Conservation (phyloP, 192 early-diverging fungal genomes). For the Umbelopsis vinacea region DNA sequence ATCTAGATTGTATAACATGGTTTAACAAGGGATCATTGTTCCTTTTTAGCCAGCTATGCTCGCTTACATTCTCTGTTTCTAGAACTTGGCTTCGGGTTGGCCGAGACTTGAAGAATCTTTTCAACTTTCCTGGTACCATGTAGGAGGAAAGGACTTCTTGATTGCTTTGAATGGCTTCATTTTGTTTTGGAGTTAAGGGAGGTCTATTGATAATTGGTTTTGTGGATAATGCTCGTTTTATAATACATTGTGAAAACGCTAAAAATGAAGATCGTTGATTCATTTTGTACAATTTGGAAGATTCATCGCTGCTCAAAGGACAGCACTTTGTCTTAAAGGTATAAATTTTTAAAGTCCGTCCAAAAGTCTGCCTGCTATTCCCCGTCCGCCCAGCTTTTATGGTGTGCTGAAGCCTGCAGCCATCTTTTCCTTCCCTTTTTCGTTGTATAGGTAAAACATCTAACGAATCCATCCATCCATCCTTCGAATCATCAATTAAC, state of each 20-base stretch:
- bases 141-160: constrained; percentile 5
- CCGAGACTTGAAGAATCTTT: constrained; percentile 21
- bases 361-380: background rate
- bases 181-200: background rate
- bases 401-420: background rate
- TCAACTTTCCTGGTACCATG: constrained; percentile 14
- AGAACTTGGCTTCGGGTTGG: background rate
- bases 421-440: constrained; percentile 22
- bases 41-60: background rate
- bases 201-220: background rate
- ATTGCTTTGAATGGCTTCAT: background rate
- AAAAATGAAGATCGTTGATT: background rate
- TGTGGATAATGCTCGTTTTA: background rate
- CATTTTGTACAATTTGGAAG: background rate
- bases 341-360: background rate
- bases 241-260: background rate
- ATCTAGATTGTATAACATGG: background rate
- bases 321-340: background rate
- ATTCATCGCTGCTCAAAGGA: too few relatives aligned
- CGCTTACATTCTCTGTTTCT: background rate
- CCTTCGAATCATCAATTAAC: background rate
- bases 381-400: background rate
- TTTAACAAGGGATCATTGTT: background rate
- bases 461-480: constrained; percentile 20
- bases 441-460: constrained; percentile 22